Evolutionary conservation across 208 protist species (phyloP), one percentile per base, ranked within the genome.

Genomic region (Crithidia bombi): DNA sequence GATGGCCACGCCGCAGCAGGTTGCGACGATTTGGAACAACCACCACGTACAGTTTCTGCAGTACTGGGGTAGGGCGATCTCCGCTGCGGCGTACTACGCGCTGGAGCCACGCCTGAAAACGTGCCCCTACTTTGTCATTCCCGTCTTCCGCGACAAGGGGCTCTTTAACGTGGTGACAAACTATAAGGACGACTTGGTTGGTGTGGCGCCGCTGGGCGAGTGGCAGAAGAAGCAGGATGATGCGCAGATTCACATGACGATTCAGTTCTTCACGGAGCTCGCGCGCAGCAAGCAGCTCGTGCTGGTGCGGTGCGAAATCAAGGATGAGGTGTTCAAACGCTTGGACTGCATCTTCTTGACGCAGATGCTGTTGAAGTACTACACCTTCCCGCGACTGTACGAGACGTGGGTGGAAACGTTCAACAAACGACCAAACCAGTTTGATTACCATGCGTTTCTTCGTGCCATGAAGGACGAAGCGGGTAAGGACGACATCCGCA

Each of bases 211-310:
- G 17, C 85, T 97, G 0, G 90, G 75, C 7, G 93, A 95, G 75
- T 97, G 89, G 86, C 93, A 97, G 65, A 64, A 90, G 66, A 92
- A 95, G 79, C 91, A 96, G 68, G 90, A 94, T 57, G 46, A 87
- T 69, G 84, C 93, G 25, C 66, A 83, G 47, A 78, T 93, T 26
- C 89, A 97, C 80, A 97, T 97, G 93, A 97, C 93, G 19, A 89
- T 97, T 47, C 93, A 97, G 73, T 97, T 97, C 73, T 97, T 97
- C 70, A 96, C 91, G 1, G 93, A 97, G 66, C 78, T 97, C n/a
- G 54, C 79, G 64, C 79, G 81, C 38, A 87, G 78, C 46, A 97
- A 97, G 74, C 73, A 81, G 65, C 58, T 97, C 35, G 93, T 97
- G 26, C 75, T 97, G 30, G 91, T 96, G 47, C 87, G 93, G 46